phyloP scores from a whole-genome alignment of 2,329 filamentous ascomycete species.

The Aureobasidium sp. region DNA sequence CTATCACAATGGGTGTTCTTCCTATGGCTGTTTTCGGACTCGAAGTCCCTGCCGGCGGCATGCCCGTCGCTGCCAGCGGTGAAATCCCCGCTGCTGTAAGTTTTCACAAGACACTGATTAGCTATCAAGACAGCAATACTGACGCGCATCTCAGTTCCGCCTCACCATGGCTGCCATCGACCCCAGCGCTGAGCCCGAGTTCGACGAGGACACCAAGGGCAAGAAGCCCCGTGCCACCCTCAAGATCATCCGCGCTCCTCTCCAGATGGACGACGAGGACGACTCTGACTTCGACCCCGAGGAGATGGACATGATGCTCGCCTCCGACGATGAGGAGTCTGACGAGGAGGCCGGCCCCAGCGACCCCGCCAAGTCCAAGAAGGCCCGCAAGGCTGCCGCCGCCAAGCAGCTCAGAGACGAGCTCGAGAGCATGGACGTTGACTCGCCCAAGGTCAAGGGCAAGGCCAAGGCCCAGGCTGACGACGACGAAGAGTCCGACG shows the following conservation, averaged over 20 bases:
- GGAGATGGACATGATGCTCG: conserved; percentile 46
- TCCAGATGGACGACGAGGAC: conserved; percentile 51
- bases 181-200: conserved; percentile 58
- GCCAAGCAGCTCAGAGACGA: conserved; percentile 49
- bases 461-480: conserved; percentile 54
- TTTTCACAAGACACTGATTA: conserved; percentile 20
- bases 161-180: conserved; percentile 99
- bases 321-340: conserved; percentile 51
- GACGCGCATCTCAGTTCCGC: conserved; percentile 58
- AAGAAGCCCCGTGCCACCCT: conserved; percentile 70
- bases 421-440: conserved; percentile 65
- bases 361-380: conserved; percentile 82
- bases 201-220: conserved; percentile 29
- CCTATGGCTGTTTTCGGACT: conserved; percentile 81
- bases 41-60: conserved; percentile 75
- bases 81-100: conserved; percentile 79
- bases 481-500: conserved; percentile 40
- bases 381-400: conserved; percentile 69
- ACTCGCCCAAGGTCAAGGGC: conserved; percentile 57
- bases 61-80: conserved; percentile 68
- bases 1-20: conserved; percentile 18
- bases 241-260: conserved; percentile 73
- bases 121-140: background rate
- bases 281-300: conserved; percentile 58
- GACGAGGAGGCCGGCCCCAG: conserved; percentile 78